Percentiles rank a stretch among this genome's conserved stretches.
phyloP scores from a whole-genome alignment of 805 yeast species.

The Nakazawaea ishiwadae region DNA sequence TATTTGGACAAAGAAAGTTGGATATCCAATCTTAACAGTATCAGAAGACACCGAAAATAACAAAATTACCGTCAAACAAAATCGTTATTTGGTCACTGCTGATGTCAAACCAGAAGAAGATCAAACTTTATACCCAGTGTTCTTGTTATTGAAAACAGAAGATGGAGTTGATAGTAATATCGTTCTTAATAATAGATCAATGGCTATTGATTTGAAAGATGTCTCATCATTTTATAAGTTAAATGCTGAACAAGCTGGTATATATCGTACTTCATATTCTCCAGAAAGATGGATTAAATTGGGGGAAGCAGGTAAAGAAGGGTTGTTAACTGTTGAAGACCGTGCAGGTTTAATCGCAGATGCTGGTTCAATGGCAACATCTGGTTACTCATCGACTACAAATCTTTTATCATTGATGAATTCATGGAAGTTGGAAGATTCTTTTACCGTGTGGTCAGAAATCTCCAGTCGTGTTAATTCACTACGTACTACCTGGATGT shows the following conservation, averaged over 20 bases:
- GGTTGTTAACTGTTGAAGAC: slow-evolving; percentile 52
- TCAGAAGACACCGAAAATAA: slow-evolving; percentile 29
- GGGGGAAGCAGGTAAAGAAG: slow-evolving; percentile 46
- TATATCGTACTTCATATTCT: slow-evolving; percentile 60
- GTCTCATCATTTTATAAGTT: slow-evolving; percentile 52
- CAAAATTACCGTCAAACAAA: slow-evolving; percentile 40
- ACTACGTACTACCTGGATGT: slow-evolving; percentile 65
- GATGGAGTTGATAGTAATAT: slow-evolving; percentile 55
- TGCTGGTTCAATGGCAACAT: slow-evolving; percentile 47
- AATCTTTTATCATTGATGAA: slow-evolving; percentile 45
- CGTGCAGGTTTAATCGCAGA: slow-evolving; percentile 63
- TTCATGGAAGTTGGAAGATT: slow-evolving; percentile 45
- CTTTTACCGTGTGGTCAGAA: slow-evolving; percentile 53
- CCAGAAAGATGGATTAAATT: slow-evolving; percentile 46
- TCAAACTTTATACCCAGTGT: slow-evolving; percentile 53
- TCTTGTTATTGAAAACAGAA: slow-evolving; percentile 52
- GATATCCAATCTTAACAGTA: slow-evolving; percentile 60
- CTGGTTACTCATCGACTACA: slow-evolving; percentile 45
- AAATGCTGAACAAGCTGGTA: slow-evolving; percentile 69
- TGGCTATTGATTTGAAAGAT: slow-evolving; percentile 39
- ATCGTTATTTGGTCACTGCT: slow-evolving; percentile 51
- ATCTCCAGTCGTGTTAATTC: slow-evolving; percentile 48
- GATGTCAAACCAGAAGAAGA: slow-evolving; percentile 52
- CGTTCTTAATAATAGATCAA: slow-evolving; percentile 35
- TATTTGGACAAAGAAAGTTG: slow-evolving; percentile 65